Evolutionary conservation across 1,284 basidiomycete genomes (phyloP), one percentile per base, ranked within the genome.

Genomic region (Pseudozyma sp.): DNA sequence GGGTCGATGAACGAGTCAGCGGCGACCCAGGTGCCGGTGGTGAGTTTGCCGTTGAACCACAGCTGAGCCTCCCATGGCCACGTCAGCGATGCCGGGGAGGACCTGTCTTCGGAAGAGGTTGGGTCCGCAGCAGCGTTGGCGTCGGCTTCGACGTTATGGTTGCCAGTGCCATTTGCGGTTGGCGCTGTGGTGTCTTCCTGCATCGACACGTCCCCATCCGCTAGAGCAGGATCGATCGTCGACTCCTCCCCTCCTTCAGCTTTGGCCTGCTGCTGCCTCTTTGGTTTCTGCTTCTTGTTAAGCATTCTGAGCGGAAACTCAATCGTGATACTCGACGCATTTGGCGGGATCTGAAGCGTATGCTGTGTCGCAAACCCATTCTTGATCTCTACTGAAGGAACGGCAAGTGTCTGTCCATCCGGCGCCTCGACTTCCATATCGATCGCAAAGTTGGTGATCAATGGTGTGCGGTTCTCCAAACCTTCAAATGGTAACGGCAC

Each of bases 321-420:
- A 21, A 71, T 53, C 14, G 65, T 61, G 12, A 68, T 65, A 19
- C 53, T 60, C 16, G 60, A 65, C 14, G 68, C 63, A 7, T 62
- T 68, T 5, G 68, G 68, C 45, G 73, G 60, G 12, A 76, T 63
- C 44, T 71, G 73, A 3, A 76, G 40, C n/a, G 68, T 61, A 50
- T 76, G 73, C 47, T 76, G 73, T 9, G 57, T 68, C 18, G 54
- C 61, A 25, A 25, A n/a, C 1, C 38, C 54, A 38, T 76, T 76
- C 45, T 68, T 70, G 51, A 76, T 58, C 54, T 61, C 50, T 5
- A 76, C 25, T 16, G 51, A 12, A 6, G 63, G 45, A 11, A 67
- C 61, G 3, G 51, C 43, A 1, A 61, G 25, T 11, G 58, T 48
- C 39, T 57, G 54, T 1, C 73, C 73, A 16, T 67, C 56, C 3